Percentiles rank a stretch among this genome's conserved stretches.
These are phyloP conservation scores for Cenchrus americanus DNA, from an alignment of 176 grass and related monocot species.

Conservation along the genomic window DNA sequence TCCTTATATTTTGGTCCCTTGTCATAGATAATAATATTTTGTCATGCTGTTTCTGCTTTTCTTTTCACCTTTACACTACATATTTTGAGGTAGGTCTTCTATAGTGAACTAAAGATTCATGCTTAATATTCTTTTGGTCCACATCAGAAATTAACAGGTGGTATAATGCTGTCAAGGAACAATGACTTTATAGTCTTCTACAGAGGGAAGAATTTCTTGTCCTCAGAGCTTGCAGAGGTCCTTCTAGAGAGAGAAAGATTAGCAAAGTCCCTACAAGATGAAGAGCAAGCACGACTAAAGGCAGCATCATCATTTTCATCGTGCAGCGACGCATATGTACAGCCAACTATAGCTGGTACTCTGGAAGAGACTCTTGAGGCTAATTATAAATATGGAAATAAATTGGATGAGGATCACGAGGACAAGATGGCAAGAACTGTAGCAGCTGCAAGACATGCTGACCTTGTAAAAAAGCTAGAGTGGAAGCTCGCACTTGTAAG, in stretches of 20 bases:
- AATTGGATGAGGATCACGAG: constrained; percentile 53
- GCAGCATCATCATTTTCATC: constrained; percentile 47
- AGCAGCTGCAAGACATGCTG: constrained; percentile 73
- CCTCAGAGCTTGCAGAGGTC: constrained; percentile 61
- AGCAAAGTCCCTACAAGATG: constrained; percentile 78
- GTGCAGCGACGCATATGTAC: constrained; percentile 42
- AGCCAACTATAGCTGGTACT: constrained; percentile 64
- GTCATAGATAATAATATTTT: not conserved
- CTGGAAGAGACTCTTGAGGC: constrained; percentile 78
- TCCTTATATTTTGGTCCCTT: not conserved
- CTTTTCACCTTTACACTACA: constrained; percentile 30
- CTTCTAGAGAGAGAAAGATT: constrained; percentile 85
- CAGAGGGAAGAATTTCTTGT: constrained; percentile 96
- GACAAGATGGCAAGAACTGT: constrained; percentile 66
- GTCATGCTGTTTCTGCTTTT: not conserved
- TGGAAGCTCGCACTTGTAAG: constrained; percentile 81
- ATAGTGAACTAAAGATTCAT: constrained; percentile 16
- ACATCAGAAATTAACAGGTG: constrained; percentile 87
- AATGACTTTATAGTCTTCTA: constrained; percentile 96
- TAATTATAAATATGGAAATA: constrained; percentile 69
- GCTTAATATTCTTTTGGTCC: constrained; percentile 39
- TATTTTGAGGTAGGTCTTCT: constrained; percentile 13
- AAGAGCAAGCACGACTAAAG: constrained; percentile 72
- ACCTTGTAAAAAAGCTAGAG: constrained; percentile 80
- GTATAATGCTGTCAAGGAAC: constrained; percentile 84